These are phyloP conservation scores for Periglandula ipomoeae DNA, from an alignment of 2,329 filamentous ascomycete species.

Conservation along the genomic window DNA sequence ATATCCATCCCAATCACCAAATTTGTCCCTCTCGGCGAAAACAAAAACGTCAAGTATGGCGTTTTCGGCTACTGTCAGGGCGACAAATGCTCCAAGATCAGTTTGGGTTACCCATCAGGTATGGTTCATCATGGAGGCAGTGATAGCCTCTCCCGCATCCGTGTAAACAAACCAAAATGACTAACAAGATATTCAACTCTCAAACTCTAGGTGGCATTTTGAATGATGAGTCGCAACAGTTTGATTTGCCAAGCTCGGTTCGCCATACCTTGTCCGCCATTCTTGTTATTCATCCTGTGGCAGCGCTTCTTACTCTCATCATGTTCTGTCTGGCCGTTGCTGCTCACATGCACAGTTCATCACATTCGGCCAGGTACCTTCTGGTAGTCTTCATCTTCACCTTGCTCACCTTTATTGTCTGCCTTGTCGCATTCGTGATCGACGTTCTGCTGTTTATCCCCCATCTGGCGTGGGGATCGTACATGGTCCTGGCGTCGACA, in stretches of 20 bases:
- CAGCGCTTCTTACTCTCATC: constrained; percentile 74
- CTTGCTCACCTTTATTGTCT: constrained; percentile 74
- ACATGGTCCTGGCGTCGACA: constrained; percentile 82
- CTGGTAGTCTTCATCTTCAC: constrained; percentile 78
- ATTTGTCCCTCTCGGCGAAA: constrained; percentile 73
- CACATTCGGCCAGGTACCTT: constrained; percentile 83
- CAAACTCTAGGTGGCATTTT: constrained; percentile 1
- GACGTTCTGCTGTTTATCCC: constrained; percentile 93
- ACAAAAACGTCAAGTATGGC: constrained; percentile 70
- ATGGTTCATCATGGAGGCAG: constrained; percentile 26
- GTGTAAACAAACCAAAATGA: background rate
- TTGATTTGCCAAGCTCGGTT: constrained; percentile 46
- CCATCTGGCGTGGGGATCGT: constrained; percentile 88
- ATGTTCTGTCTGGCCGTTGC: constrained; percentile 72
- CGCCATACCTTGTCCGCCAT: constrained; percentile 70
- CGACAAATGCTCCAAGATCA: constrained; percentile 57
- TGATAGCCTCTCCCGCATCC: background rate
- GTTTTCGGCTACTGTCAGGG: constrained; percentile 82
- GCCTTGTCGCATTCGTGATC: constrained; percentile 80
- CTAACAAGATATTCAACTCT: background rate
- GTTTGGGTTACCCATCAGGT: constrained; percentile 64
- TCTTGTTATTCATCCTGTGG: constrained; percentile 86
- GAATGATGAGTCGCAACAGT: constrained; percentile 28
- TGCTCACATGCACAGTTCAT: constrained; percentile 78
- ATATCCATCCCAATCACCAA: constrained; percentile 88